A percentile compares a stretch with the other conserved stretches of the same genome.
Conservation (phyloP, 257 asterid genomes). For the Cinchona pubescens region DNA sequence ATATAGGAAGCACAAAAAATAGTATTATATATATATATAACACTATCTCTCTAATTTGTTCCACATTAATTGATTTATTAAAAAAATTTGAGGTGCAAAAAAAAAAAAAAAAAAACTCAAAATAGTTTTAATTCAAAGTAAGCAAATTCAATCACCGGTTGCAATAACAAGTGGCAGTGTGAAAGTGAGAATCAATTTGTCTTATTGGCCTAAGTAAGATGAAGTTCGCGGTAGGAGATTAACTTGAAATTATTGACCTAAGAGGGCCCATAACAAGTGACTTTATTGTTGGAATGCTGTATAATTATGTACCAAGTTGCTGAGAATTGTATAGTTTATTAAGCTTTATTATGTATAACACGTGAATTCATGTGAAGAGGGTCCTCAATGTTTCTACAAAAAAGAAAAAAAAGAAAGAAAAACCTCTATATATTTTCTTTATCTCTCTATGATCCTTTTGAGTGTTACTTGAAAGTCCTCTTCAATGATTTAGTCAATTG, state of each 20-base stretch:
- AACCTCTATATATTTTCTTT: not conserved
- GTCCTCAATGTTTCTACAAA: slow-evolving; percentile 40
- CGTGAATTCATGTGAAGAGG: slow-evolving; percentile 69
- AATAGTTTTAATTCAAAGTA: not conserved
- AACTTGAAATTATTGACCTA: slow-evolving; percentile 39
- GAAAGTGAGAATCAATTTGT: slow-evolving; percentile 34
- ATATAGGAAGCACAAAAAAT: not conserved
- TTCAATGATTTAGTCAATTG: not conserved
- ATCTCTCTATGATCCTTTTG: not conserved
- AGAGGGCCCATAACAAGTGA: slow-evolving; percentile 40
- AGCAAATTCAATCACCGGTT: not conserved
- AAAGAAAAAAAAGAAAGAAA: too few species aligned
- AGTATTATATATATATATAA: too few species aligned
- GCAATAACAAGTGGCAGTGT: slow-evolving; percentile 18
- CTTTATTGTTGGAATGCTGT: slow-evolving; percentile 36
- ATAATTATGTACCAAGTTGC: slow-evolving; percentile 24
- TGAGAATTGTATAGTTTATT: slow-evolving; percentile 11
- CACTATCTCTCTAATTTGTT: not conserved
- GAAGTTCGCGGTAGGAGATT: slow-evolving; percentile 13
- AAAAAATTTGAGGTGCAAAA: not conserved
- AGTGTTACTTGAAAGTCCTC: not conserved
- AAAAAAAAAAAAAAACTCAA: not conserved
- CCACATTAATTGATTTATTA: not conserved
- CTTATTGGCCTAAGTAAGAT: slow-evolving; percentile 16
- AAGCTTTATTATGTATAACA: slow-evolving; percentile 32